Evolutionary conservation across 2,329 filamentous ascomycete genomes (phyloP).

Genomic region (Cladosporium sp.): DNA sequence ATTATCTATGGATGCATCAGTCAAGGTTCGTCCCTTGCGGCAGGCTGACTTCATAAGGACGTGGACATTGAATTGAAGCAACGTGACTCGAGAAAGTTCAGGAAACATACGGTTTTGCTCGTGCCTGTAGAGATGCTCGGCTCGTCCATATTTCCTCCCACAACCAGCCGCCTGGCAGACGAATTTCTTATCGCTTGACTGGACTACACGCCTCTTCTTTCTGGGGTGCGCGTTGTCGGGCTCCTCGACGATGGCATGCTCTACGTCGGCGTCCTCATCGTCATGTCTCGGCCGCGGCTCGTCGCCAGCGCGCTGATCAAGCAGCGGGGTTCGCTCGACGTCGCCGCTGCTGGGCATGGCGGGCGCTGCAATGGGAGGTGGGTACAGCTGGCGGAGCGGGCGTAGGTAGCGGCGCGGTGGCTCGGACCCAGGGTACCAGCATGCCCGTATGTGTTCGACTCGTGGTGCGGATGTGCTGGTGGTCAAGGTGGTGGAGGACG

Average conservation of each 20-base stretch:
- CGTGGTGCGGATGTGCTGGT: not conserved
- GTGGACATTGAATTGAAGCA: not conserved
- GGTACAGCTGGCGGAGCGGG: not conserved
- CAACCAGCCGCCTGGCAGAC: constrained; percentile 78
- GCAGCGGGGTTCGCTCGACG: not conserved
- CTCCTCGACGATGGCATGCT: constrained; percentile 23
- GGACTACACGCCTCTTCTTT: constrained; percentile 31
- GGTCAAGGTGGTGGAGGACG: not conserved
- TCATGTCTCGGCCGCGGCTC: constrained; percentile 6
- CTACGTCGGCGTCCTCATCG: constrained; percentile 17
- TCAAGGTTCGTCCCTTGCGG: not conserved
- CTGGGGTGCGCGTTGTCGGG: constrained; percentile 22
- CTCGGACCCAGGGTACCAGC: not conserved
- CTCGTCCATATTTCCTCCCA: constrained; percentile 92
- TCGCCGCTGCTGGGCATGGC: constrained; percentile 4
- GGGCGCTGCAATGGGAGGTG: not conserved
- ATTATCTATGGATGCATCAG: constrained; percentile 55
- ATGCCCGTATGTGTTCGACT: not conserved
- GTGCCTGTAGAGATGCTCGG: constrained; percentile 94
- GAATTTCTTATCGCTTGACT: constrained; percentile 59
- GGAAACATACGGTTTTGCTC: constrained; percentile 77
- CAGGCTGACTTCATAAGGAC: not conserved
- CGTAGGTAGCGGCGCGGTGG: not conserved
- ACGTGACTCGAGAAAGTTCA: constrained; percentile 11
- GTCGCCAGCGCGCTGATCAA: not conserved